Evolutionary conservation across 2,329 filamentous ascomycete genomes (phyloP).

Genomic region (Aspergillus arachidicola): DNA sequence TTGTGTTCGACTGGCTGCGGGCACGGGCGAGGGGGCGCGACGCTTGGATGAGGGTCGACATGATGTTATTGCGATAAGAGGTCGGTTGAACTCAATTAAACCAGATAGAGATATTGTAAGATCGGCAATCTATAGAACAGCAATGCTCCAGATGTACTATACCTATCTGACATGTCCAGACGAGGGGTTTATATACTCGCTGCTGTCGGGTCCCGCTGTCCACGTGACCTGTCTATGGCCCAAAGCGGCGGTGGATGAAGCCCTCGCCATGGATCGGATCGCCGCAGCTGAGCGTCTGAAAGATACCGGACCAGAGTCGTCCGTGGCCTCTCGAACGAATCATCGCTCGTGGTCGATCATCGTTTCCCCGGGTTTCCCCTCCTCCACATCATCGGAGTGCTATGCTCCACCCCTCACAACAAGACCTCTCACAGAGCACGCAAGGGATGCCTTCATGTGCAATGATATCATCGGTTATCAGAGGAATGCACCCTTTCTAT

Average conservation of each 20-base stretch:
- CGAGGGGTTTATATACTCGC: not conserved
- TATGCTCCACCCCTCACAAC: not conserved
- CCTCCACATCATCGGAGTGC: not conserved
- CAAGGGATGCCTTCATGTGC: conserved; percentile 16
- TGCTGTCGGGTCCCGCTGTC: no score
- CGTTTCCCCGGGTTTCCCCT: not conserved
- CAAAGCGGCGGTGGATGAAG: not conserved
- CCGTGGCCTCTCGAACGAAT: conserved; percentile 7
- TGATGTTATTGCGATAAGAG: not conserved
- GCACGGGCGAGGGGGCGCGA: conserved; percentile 22
- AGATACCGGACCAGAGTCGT: conserved; percentile 17
- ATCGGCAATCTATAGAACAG: not conserved
- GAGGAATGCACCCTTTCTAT: not conserved
- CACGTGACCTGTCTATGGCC: not conserved
- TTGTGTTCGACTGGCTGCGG: conserved; percentile 2
- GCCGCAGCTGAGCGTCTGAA: not conserved
- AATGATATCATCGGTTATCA: conserved; percentile 14
- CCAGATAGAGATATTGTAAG: not conserved
- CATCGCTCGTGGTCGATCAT: not conserved
- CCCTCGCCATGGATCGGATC: not conserved
- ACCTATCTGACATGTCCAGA: not conserved
- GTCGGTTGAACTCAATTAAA: not conserved
- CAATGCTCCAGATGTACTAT: not conserved
- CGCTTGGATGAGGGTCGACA: conserved; percentile 8
- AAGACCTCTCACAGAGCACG: not conserved